Percentiles rank a stretch among this genome's conserved stretches.
Conservation (phyloP, 2,329 filamentous ascomycete species). For the Aspergillus ibericus region DNA sequence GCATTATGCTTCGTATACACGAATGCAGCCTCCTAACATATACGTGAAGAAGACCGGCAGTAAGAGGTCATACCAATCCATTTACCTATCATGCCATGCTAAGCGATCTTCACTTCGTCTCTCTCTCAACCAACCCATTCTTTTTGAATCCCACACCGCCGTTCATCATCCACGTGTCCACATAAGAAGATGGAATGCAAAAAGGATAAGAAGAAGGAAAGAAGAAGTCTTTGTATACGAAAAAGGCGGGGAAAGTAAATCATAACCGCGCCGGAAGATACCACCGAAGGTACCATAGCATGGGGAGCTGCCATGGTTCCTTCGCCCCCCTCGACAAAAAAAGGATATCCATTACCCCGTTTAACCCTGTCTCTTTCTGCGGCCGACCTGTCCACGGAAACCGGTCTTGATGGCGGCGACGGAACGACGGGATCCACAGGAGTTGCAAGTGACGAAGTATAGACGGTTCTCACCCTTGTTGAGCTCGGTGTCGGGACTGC, state of each 20-base stretch:
- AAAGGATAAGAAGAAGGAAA: conserved; percentile 6
- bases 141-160: not conserved
- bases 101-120: conserved; percentile 18
- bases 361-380: conserved; percentile 93
- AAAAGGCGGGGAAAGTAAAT: conserved; percentile 3
- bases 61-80: conserved; percentile 29
- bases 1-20: not conserved
- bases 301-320: not conserved
- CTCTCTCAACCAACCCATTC: conserved; percentile 10
- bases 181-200: conserved; percentile 3
- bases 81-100: conserved; percentile 31
- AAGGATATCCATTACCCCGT: conserved; percentile 2
- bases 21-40: not conserved
- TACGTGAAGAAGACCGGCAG: not conserved
- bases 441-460: conserved; percentile 98
- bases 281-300: conserved; percentile 2
- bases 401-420: conserved; percentile 99
- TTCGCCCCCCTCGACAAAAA: not conserved
- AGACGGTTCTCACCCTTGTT: conserved; percentile 99
- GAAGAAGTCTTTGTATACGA: conserved; percentile 20
- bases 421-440: conserved; percentile 76
- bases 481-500: conserved; percentile 89
- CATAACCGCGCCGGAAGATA: conserved; percentile 10
- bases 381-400: conserved; percentile 99
- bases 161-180: conserved; percentile 17